Evolutionary conservation across 768 basidiomycete species (phyloP).

Genomic region (Boletus pseudopeckii): DNA sequence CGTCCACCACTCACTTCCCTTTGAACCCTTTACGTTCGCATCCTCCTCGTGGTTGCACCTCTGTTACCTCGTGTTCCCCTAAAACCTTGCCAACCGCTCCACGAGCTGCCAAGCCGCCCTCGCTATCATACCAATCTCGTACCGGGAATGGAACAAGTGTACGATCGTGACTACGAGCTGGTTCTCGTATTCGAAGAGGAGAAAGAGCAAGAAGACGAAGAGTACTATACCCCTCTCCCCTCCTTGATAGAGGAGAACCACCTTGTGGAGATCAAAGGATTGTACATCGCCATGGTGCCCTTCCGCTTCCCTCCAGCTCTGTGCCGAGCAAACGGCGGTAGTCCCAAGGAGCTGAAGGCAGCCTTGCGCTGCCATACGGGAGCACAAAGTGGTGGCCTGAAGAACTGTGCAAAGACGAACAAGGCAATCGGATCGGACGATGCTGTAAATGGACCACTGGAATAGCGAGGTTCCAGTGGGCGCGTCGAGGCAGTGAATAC

Average conservation of each 20-base stretch:
- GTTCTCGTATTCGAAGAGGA: slow-evolving; percentile 7
- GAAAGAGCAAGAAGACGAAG: neutral
- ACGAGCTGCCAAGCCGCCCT: slow-evolving; percentile 6
- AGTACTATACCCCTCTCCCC: neutral
- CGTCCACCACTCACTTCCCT: neutral
- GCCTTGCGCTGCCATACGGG: slow-evolving; percentile 38
- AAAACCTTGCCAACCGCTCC: slow-evolving; percentile 1
- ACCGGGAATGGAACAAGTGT: neutral
- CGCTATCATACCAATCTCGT: slow-evolving; percentile 8
- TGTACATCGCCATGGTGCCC: slow-evolving; percentile 21
- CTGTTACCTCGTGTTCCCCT: neutral
- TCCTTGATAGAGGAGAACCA: neutral
- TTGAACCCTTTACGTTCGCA: no score
- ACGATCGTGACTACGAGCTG: neutral
- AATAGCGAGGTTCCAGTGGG: no score
- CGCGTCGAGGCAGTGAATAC: no score
- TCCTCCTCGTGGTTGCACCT: neutral
- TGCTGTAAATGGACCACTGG: no score
- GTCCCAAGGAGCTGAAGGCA: slow-evolving; percentile 34
- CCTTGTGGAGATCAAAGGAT: slow-evolving; percentile 8
- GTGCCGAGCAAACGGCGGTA: slow-evolving; percentile 21
- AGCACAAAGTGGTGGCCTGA: neutral
- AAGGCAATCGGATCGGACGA: no score
- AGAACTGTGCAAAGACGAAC: neutral
- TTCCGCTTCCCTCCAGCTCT: neutral